Evolutionary conservation across 495 filamentous ascomycete species (phyloP).

Genomic region (Neurospora sp.): DNA sequence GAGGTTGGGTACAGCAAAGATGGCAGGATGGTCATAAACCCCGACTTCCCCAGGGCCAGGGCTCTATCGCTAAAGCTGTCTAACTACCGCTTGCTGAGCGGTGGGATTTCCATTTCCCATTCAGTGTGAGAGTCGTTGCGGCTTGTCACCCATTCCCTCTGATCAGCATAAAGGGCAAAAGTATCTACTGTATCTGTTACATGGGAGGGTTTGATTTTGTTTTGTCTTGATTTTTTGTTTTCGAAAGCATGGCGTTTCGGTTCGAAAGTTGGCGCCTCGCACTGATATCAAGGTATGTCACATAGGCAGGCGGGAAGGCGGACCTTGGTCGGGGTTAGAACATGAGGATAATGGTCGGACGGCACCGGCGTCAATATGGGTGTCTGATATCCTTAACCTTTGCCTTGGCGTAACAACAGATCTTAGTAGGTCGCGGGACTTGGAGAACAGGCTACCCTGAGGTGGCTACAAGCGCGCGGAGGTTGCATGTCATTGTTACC

Average conservation of each 20-base stretch:
- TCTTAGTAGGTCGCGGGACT: neutral
- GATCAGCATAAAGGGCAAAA: neutral
- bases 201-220: neutral
- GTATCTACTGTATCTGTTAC: neutral
- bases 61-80: conserved; percentile 37
- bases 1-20: conserved; percentile 42
- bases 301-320: neutral
- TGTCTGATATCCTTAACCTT: neutral
- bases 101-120: conserved; percentile 23
- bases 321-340: neutral
- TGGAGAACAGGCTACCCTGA: neutral
- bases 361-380: neutral
- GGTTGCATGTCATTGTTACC: neutral
- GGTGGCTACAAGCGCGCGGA: neutral
- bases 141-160: neutral
- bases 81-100: conserved; percentile 36
- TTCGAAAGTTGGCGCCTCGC: neutral
- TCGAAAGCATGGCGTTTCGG: neutral
- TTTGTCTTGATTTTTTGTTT: neutral
- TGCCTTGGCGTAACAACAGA: neutral
- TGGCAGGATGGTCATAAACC: conserved; percentile 36
- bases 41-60: conserved; percentile 36
- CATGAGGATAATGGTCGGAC: neutral
- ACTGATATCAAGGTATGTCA: neutral
- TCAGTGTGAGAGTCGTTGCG: neutral